Percentiles rank a stretch among this genome's conserved stretches.
These are phyloP conservation scores for Lyophyllum shimeji DNA, from an alignment of 768 basidiomycete species.

Conservation along the genomic window DNA sequence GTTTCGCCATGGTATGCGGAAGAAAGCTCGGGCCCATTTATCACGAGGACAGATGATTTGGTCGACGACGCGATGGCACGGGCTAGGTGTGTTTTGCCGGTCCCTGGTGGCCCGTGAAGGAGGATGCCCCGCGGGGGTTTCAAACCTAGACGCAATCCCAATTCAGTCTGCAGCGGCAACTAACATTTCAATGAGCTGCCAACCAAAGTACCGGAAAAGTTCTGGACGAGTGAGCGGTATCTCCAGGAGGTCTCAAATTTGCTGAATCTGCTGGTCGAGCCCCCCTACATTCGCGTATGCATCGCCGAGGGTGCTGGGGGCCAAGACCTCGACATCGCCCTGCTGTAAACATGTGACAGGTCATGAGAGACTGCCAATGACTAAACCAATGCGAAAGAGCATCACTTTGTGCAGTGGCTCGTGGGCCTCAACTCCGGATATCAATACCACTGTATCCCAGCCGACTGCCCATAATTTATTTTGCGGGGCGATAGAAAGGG, in stretches of 20 bases:
- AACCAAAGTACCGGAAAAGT: conserved; percentile 75
- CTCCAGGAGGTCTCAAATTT: conserved; percentile 84
- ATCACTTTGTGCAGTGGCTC: conserved; percentile 35
- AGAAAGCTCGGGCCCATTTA: conserved; percentile 94
- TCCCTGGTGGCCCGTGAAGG: conserved; percentile 94
- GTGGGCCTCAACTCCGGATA: conserved; percentile 33
- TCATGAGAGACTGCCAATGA: conserved; percentile 4
- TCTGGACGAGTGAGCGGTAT: conserved; percentile 83
- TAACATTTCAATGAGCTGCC: conserved; percentile 21
- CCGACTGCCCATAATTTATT: conserved; percentile 57
- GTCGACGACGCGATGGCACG: conserved; percentile 91
- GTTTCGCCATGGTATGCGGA: conserved; percentile 98
- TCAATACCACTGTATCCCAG: conserved; percentile 65
- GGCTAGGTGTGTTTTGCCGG: conserved; percentile 96
- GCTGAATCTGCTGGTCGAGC: conserved; percentile 79
- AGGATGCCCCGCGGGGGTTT: conserved; percentile 96
- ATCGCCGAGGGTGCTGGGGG: conserved; percentile 40
- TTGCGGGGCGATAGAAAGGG: conserved; percentile 41
- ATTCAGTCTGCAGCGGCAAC: not conserved
- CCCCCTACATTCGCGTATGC: conserved; percentile 90
- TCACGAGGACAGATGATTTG: conserved; percentile 82
- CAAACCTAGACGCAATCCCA: conserved; percentile 48
- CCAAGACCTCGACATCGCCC: conserved; percentile 43
- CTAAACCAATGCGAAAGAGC: not conserved
- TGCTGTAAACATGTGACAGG: conserved; percentile 30